These are phyloP conservation scores for Penicillium tannophilum DNA, from an alignment of 495 filamentous ascomycete species.

Conservation along the genomic window DNA sequence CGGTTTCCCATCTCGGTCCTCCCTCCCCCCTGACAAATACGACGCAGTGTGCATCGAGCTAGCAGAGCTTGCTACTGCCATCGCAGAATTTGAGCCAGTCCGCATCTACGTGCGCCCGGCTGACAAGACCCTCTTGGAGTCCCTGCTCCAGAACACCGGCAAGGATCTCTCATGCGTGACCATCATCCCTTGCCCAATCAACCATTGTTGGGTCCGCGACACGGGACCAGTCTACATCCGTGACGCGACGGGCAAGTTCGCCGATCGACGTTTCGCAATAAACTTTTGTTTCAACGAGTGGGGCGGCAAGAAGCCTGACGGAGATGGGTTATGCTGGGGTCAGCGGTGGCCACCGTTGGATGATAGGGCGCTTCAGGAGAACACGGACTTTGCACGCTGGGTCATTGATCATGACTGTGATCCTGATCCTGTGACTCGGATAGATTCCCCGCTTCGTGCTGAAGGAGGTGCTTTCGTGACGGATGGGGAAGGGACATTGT, in stretches of 20 bases:
- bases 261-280: constrained; percentile 22
- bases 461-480: constrained; percentile 31
- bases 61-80: constrained; percentile 19
- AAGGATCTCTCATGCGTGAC: constrained; percentile 14
- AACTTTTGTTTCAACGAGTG: constrained; percentile 34
- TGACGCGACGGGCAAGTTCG: constrained; percentile 19
- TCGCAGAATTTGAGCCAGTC: constrained; percentile 29
- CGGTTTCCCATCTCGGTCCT: constrained; percentile 25
- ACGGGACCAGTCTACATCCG: constrained; percentile 32
- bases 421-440: constrained; percentile 18
- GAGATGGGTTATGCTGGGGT: constrained; percentile 19
- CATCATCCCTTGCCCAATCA: constrained; percentile 26
- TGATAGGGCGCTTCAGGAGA: constrained; percentile 20
- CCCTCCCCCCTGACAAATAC: constrained; percentile 19
- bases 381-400: constrained; percentile 25
- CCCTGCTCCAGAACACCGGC: constrained; percentile 12
- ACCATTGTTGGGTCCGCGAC: constrained; percentile 34
- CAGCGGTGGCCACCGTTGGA: constrained; percentile 24
- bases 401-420: constrained; percentile 22
- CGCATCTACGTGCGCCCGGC: constrained; percentile 29
- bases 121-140: constrained; percentile 19
- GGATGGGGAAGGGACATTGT: constrained; percentile 33
- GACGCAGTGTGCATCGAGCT: constrained; percentile 25
- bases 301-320: constrained; percentile 27
- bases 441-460: constrained; percentile 22